Conservation (phyloP, 2,329 filamentous ascomycete species). For the Alternaria infectoria region DNA sequence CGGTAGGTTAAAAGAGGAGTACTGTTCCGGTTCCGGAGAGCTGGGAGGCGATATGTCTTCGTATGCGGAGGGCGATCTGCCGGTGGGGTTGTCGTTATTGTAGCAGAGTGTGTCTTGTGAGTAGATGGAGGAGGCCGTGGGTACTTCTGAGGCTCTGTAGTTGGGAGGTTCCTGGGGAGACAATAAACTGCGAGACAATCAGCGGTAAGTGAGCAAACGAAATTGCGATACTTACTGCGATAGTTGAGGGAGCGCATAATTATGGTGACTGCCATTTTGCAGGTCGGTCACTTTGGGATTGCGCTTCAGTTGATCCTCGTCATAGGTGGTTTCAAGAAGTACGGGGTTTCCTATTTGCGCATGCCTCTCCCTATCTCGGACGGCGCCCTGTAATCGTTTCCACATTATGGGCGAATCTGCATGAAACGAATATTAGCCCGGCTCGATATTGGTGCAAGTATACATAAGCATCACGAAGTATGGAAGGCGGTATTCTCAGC, state of each 20-base stretch:
- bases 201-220: background rate
- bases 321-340: slow-evolving; percentile 53
- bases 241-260: slow-evolving; percentile 27
- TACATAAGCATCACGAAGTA: slow-evolving; percentile 13
- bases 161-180: slow-evolving; percentile 31
- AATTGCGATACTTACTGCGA: slow-evolving; percentile 31
- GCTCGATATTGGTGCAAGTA: slow-evolving; percentile 1
- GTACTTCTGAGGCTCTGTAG: slow-evolving; percentile 35
- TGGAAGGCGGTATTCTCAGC: background rate
- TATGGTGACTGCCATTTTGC: slow-evolving; percentile 36
- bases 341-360: slow-evolving; percentile 53
- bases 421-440: slow-evolving; percentile 36
- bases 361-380: slow-evolving; percentile 50
- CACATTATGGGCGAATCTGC: slow-evolving; percentile 52
- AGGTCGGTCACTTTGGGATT: slow-evolving; percentile 40
- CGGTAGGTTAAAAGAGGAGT: slow-evolving; percentile 24
- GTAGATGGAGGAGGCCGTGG: slow-evolving; percentile 64
- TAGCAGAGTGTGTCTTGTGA: slow-evolving; percentile 60
- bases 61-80: slow-evolving; percentile 29
- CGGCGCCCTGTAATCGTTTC: slow-evolving; percentile 58
- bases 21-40: slow-evolving; percentile 46
- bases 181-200: slow-evolving; percentile 20
- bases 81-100: slow-evolving; percentile 28
- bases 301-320: slow-evolving; percentile 52
- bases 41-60: slow-evolving; percentile 48